Evolutionary conservation across 169 alveolate genomes (phyloP), one percentile per base, ranked within the genome.

Genomic region (Plasmodium yoelii): DNA sequence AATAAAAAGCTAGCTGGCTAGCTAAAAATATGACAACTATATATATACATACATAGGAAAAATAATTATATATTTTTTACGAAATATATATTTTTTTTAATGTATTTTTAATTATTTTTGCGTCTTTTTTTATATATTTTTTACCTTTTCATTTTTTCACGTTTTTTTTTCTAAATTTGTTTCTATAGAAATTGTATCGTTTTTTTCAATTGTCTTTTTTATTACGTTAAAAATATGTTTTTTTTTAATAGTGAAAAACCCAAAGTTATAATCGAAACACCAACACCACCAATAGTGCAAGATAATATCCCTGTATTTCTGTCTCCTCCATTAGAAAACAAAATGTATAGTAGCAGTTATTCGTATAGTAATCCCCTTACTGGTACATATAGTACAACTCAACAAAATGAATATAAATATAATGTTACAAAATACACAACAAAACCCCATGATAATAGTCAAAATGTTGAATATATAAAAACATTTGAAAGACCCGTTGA

Each of bases 361-460:
- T 63, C 88, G 34, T 77, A 77, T 69, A 77, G 77, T 26, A 64
- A 22, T 55, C 88, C 88, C 18, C 18, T 61, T 19, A 67, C 90
- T 0, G 39, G 67, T 19, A 18, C 84, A 49, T 63, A 69, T 26
- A 67, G 61, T 8, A 39, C 72, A 19, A 53, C 84, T 55, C 65
- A 73, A 5, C 90, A 82, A 26, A 82, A 82, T 82, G 90, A 67
- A 51, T 82, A 60, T 59, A 68, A 82, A 56, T 82, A 82, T 60
- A 82, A 57, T 60, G 44, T 49, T 59, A 82, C 73, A 53, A 70
- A 59, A 47, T 65, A 60, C 42, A 59, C 26, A 18, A 57, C 63
- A 15, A 82, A 46, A 18, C 49, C 80, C 55, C 90, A 56, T 0
- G 26, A 22, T 22, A 34, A 28, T 39, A 53, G 5, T n/a, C 80